Evolutionary conservation across 78 protist genomes (phyloP), one percentile per base, ranked within the genome.

Genomic region (Monocercomonoides exilis): DNA sequence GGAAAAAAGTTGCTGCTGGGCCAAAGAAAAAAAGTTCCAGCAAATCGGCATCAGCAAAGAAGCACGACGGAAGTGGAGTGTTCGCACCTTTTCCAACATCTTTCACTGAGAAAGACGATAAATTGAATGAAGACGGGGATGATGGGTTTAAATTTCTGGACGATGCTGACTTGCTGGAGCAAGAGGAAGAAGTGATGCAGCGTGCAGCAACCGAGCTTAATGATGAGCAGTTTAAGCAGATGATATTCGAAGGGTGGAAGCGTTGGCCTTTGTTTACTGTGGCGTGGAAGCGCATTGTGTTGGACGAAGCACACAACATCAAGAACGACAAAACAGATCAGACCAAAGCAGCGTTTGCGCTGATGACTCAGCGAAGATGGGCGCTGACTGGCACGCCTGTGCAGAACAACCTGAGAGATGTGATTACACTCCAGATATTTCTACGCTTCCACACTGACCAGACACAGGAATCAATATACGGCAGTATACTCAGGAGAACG

Each of bases 231-330:
- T 21, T 54, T 11, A 21, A 11, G 38, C 11, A 11, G 38, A 54
- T 54, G 70, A 11, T 54, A 11, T 29, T 29, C 38, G 70, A 54
- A 21, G 70, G 70, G 21, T 11, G 21, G 70, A 54, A 11, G 21
- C 38, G 21, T 29, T 54, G 70, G 6, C 79, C 87, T 35, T 29
- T 3, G 21, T 32, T 84, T 41, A 29, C 84, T 3, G 3, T 11
- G 77, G 1, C 33, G 34, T 91, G 93, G 93, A n/a, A 35, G 21
- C 84, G 93, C 2, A 21, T 91, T n/a, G 45, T 91, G 5, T 86
- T 91, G 32, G 93, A 91, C 86, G 93, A 91, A 84, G 93, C 92
- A 33, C 91, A 88, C 89, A 54, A 43, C 43, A 85, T 91, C 87
- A 90, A 90, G 38, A 82, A 91, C 77, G 43, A 85, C 5, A 45